Conservation (phyloP, 2,329 filamentous ascomycete species). For the Colletotrichum coccodes region DNA sequence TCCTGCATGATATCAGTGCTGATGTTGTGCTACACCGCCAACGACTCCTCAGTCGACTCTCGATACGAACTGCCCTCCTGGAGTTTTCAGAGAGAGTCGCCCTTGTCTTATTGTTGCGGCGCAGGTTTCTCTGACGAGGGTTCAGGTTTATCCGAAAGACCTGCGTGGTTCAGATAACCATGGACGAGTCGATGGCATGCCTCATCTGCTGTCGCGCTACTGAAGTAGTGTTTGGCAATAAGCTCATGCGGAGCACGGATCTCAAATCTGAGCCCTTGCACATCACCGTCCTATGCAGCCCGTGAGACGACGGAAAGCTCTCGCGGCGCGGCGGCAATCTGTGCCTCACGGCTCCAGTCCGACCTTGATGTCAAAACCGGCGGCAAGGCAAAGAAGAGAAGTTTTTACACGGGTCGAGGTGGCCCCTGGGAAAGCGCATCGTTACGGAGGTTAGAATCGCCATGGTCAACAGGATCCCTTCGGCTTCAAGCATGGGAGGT, state of each 20-base stretch:
- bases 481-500: slow-evolving; percentile 16
- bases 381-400: neutral
- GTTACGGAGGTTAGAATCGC: slow-evolving; percentile 10
- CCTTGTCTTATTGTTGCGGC: slow-evolving; percentile 1
- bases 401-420: slow-evolving; percentile 7
- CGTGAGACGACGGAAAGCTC: slow-evolving; percentile 6
- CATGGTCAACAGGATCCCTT: slow-evolving; percentile 3
- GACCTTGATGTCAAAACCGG: neutral
- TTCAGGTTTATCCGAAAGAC: neutral
- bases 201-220: slow-evolving; percentile 17
- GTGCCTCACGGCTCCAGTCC: slow-evolving; percentile 6
- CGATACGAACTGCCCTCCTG: slow-evolving; percentile 31
- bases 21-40: slow-evolving; percentile 23
- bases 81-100: slow-evolving; percentile 3
- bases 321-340: neutral
- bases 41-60: slow-evolving; percentile 24
- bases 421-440: neutral
- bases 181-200: slow-evolving; percentile 21
- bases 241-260: slow-evolving; percentile 9
- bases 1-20: slow-evolving; percentile 26
- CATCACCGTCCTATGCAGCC: neutral
- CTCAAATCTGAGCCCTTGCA: slow-evolving; percentile 4
- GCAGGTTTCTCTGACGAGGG: neutral
- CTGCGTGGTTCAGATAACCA: neutral
- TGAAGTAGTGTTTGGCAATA: slow-evolving; percentile 1